Percentiles rank a stretch among this genome's conserved stretches.
phyloP scores from a whole-genome alignment of 106 monocot genomes.

The Iris macrosiphon region DNA sequence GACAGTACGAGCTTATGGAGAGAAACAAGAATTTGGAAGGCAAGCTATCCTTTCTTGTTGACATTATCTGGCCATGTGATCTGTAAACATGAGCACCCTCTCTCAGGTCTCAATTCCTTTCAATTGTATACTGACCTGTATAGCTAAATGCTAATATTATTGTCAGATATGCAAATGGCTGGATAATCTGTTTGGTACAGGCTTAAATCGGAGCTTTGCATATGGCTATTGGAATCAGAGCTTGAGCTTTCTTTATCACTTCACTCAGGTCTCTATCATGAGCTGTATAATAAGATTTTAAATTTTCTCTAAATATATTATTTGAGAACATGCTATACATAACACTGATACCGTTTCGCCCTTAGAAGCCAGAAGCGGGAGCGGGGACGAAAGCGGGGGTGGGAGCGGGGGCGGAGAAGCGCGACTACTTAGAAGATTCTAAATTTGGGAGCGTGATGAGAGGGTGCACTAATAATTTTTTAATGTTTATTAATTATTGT shows the following conservation, averaged over 20 bases:
- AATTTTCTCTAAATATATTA: too few relatives aligned
- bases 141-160: neutral
- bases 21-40: conserved; percentile 79
- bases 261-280: conserved; percentile 81
- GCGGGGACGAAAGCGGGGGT: too few relatives aligned
- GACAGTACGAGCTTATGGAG: conserved; percentile 92
- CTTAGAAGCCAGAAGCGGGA: too few relatives aligned
- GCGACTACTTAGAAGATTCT: too few relatives aligned
- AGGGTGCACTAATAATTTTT: too few relatives aligned
- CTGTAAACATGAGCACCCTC: neutral
- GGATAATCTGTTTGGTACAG: conserved; percentile 55
- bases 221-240: conserved; percentile 83
- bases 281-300: too few relatives aligned
- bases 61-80: too few relatives aligned
- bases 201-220: conserved; percentile 68
- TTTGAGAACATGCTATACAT: too few relatives aligned
- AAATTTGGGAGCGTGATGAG: too few relatives aligned
- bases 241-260: conserved; percentile 82
- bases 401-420: too few relatives aligned
- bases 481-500: too few relatives aligned
- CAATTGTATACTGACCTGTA: neutral
- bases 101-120: neutral
- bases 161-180: conserved; percentile 70
- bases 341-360: too few relatives aligned
- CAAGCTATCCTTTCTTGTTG: conserved; percentile 1